Percentiles rank a stretch among this genome's conserved stretches.
These are phyloP conservation scores for Coniochaeta prunicola DNA, from an alignment of 2,329 filamentous ascomycete species.

Conservation along the genomic window DNA sequence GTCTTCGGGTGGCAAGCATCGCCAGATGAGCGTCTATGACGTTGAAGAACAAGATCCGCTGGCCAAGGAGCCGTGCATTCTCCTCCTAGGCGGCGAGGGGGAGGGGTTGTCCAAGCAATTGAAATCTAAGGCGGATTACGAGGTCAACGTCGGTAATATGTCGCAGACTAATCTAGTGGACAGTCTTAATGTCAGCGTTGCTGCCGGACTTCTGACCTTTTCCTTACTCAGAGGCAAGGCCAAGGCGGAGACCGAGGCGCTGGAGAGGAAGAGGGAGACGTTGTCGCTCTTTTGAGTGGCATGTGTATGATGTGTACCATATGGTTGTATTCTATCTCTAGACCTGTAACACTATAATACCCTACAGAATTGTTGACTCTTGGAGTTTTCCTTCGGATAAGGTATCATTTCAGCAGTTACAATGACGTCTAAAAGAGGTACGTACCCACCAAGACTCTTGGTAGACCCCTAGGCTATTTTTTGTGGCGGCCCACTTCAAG, in stretches of 20 bases:
- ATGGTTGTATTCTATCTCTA: conserved; percentile 1
- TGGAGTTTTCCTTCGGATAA: no score
- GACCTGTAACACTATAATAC: conserved; percentile 9
- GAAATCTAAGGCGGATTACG: conserved; percentile 57
- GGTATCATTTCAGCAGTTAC: no score
- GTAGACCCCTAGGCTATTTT: no score
- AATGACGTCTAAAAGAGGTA: no score
- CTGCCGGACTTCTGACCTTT: conserved; percentile 68
- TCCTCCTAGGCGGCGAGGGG: conserved; percentile 80
- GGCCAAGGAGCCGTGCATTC: conserved; percentile 57
- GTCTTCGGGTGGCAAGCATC: conserved; percentile 24
- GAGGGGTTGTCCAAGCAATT: conserved; percentile 61
- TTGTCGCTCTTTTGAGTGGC: background rate
- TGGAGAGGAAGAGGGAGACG: conserved; percentile 6
- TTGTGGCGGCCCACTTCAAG: background rate
- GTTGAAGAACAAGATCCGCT: conserved; percentile 47
- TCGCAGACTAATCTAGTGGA: conserved; percentile 56
- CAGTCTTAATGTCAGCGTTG: conserved; percentile 90
- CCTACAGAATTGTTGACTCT: background rate
- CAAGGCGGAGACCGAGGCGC: conserved; percentile 14
- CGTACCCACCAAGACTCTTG: no score
- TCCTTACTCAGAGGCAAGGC: conserved; percentile 49
- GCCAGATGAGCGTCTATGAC: conserved; percentile 40
- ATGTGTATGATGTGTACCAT: conserved; percentile 1
- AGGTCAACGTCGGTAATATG: conserved; percentile 57